Evolutionary conservation across 2,329 filamentous ascomycete genomes (phyloP), one percentile per base, ranked within the genome.

Genomic region (Xylaria sp.): DNA sequence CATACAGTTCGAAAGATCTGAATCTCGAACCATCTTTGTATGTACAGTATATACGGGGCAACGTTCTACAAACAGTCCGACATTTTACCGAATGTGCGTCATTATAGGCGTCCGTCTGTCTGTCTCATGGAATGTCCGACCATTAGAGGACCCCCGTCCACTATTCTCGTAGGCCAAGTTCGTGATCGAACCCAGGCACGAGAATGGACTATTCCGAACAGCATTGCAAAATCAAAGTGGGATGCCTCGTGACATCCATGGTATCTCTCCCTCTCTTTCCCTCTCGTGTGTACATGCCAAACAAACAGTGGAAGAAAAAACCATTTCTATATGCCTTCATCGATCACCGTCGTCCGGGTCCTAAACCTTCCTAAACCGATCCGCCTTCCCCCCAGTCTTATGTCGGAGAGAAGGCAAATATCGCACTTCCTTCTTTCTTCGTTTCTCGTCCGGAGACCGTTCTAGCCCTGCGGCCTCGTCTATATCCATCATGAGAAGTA

Each of bases 401-500:
- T 55, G 48, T 20, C 18, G 59, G 25, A 46, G 54, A 56, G 13
- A 15, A 56, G 28, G 28, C 9, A 12, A n/a, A 12, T n/a, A 43
- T 36, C 39, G 3, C 20, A 58, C 10, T 20, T 52, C 25, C 25
- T 39, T 43, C 31, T 23, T 20, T 39, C 43, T 31, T 62, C 51
- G 15, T 62, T 49, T 33, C 62, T 28, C 25, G 28, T 51, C 58
- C 36, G 33, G 62, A 61, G 52, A 52, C 28, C 25, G 18, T n/a
- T 13, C 9, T 41, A 54, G 46, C 43, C 52, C 28, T 59, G 5
- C 15, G 46, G 58, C 36, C 23, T 66, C 56, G 36, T 54, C 39
- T 62, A 67, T 67, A 58, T 70, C 60, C 56, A 49, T 64, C 15
- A 2, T 54, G 36, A 61, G 25, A n/a, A 39, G 41, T 56, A 52